Evolutionary conservation across 192 early-diverging fungal genomes (phyloP).

Genomic region (Rhizoclosmatium sp.): DNA sequence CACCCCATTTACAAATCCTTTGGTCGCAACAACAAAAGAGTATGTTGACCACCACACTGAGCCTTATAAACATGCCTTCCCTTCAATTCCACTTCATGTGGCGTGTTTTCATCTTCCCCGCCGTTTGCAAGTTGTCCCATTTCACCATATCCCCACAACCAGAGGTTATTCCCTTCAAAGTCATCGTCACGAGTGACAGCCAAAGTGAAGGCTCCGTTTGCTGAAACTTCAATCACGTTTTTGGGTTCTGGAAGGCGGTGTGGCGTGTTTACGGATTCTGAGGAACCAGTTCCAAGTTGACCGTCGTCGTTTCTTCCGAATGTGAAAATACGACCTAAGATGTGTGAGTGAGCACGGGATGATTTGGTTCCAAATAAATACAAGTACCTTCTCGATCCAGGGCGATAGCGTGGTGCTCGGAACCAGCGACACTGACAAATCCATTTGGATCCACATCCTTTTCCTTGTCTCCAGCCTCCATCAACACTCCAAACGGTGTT

Average conservation of each 20-base stretch:
- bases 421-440: conserved; percentile 75
- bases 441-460: neutral
- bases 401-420: conserved; percentile 85
- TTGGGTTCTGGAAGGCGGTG: conserved; percentile 59
- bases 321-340: conserved; percentile 69
- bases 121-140: conserved; percentile 84
- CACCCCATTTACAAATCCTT: conserved; percentile 41
- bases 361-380: neutral
- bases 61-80: conserved; percentile 67
- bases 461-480: conserved; percentile 60
- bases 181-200: conserved; percentile 44
- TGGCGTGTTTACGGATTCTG: conserved; percentile 58
- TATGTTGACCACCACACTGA: conserved; percentile 84
- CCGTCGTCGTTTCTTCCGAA: conserved; percentile 86
- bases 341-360: neutral
- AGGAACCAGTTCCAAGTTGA: conserved; percentile 74
- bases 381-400: conserved; percentile 72
- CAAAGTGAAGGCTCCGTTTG: conserved; percentile 59
- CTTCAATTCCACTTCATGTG: conserved; percentile 73
- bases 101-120: conserved; percentile 74
- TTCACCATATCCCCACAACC: conserved; percentile 91
- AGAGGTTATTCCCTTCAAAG: conserved; percentile 60
- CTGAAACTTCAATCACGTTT: conserved; percentile 62
- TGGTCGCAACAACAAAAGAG: conserved; percentile 63
- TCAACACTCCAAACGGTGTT: conserved; percentile 38